Conservation (phyloP, 2,329 filamentous ascomycete species). For the Fusarium nodosum region DNA sequence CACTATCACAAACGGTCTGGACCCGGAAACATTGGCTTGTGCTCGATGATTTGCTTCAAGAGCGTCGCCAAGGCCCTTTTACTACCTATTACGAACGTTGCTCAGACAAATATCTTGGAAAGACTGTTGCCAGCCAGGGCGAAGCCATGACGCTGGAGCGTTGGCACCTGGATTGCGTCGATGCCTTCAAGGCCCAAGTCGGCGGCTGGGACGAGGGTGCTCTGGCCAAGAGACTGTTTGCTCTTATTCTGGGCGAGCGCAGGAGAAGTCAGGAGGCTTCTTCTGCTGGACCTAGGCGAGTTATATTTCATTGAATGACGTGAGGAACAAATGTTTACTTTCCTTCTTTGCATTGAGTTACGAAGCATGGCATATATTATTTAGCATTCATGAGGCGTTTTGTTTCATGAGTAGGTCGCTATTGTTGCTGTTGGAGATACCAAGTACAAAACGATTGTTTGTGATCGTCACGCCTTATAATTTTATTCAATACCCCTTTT, state of each 20-base stretch:
- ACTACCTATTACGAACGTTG: constrained; percentile 48
- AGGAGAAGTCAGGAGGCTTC: constrained; percentile 41
- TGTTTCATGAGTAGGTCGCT: constrained; percentile 33
- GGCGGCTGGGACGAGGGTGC: constrained; percentile 64
- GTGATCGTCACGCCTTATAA: constrained; percentile 32
- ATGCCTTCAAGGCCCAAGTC: constrained; percentile 64
- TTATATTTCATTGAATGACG: constrained; percentile 52
- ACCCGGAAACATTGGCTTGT: constrained; percentile 66
- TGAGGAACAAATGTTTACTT: constrained; percentile 1
- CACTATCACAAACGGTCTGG: constrained; percentile 62
- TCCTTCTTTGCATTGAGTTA: constrained; percentile 36
- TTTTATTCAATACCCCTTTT: constrained; percentile 29
- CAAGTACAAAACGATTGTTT: constrained; percentile 24
- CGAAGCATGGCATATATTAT: constrained; percentile 35
- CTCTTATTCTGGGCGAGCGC: constrained; percentile 65
- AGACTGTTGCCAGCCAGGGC: constrained; percentile 62
- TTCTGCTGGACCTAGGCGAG: constrained; percentile 34
- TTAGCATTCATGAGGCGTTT: constrained; percentile 45
- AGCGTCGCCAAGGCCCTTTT: constrained; percentile 60
- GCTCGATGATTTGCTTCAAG: constrained; percentile 65
- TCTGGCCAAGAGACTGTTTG: constrained; percentile 67
- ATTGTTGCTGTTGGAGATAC: constrained; percentile 41
- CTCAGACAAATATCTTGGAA: constrained; percentile 60
- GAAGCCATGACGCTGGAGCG: constrained; percentile 63
- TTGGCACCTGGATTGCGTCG: constrained; percentile 71